Base-by-base conservation (phyloP, 2,329 filamentous ascomycete species). In the Colletotrichum sp. region DNA sequence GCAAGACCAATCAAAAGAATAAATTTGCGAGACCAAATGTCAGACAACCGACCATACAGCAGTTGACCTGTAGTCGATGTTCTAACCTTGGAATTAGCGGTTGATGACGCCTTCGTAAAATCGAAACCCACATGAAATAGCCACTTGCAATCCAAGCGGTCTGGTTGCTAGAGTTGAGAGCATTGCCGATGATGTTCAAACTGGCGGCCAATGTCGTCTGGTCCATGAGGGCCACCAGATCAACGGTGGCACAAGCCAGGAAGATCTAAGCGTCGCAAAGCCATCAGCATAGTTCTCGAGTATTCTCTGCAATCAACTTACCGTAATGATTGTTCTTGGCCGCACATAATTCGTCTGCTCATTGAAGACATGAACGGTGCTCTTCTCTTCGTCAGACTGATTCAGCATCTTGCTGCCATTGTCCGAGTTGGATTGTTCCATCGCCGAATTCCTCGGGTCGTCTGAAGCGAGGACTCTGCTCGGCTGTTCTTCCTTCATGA, bases 271-370 rank as follows among this genome's bases (percentile, higher is more conserved):
- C 16, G 30, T 39, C n/a, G 18, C 16, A 8, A 36, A 36, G 65
- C 6, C 28, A 9, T 28, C 9, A 36, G n/a, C n/a, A 10, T 18
- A 18, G 8, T 21, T n/a, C 4, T 32, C 26, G 2, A 3, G 15
- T 13, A 1, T 44, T 6, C 3, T 6, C 44, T 12, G 0, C n/a
- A 52, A 2, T 21, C 7, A 7, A 2, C 79, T 75, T 81, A 89
- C 89, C n/a, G 85, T 90, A 77, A 90, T 87, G 65, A 91, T 90
- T 2, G 84, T 89, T 28, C 84, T 83, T 66, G 79, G 85, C 6
- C 89, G 87, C 4, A 90, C 88, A 83, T 90, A 91, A 77, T 90
- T 89, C 18, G 89, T 90, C 80, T 91, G 89, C 77, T 91, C 89
- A 57, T 89, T 90, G 81, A 91, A 90, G 26, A 83, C 81, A 63